Base-by-base conservation (phyloP, 768 basidiomycete genomes). In the Naganishia kalamii region DNA sequence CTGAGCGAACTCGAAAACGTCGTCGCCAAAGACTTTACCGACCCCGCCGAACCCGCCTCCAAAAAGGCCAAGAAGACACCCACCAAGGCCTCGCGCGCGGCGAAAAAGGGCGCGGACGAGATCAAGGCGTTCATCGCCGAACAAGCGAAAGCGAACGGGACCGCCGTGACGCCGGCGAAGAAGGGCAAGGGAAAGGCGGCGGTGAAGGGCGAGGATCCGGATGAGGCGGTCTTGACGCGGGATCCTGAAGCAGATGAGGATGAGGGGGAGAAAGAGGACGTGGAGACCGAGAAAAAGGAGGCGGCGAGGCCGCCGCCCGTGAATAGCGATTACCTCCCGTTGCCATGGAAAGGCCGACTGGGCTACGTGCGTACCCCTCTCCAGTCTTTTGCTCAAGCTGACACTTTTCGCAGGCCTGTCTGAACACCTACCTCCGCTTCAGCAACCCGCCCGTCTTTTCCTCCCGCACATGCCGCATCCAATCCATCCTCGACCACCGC, bases 121-220 rank as follows among this genome's bases (percentile, higher is more conserved):
- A 67, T 67, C 62, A 67, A 67, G 49, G 66, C 66, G 19, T 67
- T 67, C 43, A 49, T 35, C 15, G 66, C 66, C 6, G 66, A 47
- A 30, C 66, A 67, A 41, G 60, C 65, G 19, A 46, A 41, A 33
- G 51, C 32, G 32, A 52, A 52, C 32, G 51, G 32, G 21, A 52
- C 51, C 13, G 32, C 51, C 13, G 48, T 25, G 5, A 43, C 32
- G 3, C 48, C 47, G 6, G 57, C 35, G 33, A 63, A 43, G 33
- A 52, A 52, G 35, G 32, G 32, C 30, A 52, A 62, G 12, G 44
- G 27, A 11, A 30, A 46, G 21, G 63, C 37, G 3, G 65, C 41
- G 7, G 21, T n/a, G n/a, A 61, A 60, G 48, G 40, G 27, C 10
- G 54, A 43, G 29, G 66, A 63, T 27, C 61, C 30, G 8, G 61